These are phyloP conservation scores for Mycena alexandri DNA, from an alignment of 768 basidiomycete genomes.

Conservation along the genomic window DNA sequence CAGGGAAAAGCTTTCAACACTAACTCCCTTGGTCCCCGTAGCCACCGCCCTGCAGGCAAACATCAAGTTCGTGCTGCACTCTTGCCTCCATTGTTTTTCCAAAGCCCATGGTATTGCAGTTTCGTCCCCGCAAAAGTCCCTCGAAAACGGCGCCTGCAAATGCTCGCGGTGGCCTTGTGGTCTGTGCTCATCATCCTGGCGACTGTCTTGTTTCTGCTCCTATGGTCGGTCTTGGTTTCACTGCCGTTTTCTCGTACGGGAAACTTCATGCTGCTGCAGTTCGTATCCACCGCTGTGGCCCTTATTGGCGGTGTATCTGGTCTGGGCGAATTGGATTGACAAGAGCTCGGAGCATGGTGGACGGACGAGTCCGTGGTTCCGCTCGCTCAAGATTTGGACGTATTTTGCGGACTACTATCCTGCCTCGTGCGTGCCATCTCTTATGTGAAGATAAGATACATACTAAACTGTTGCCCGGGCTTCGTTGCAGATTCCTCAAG, in stretches of 20 bases:
- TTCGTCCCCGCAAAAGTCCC: constrained; percentile 93
- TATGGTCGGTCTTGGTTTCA: constrained; percentile 70
- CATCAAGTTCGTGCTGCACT: constrained; percentile 69
- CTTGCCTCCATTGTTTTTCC: background rate
- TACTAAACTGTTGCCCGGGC: background rate
- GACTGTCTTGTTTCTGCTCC: constrained; percentile 76
- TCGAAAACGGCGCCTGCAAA: constrained; percentile 88
- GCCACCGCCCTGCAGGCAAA: constrained; percentile 73
- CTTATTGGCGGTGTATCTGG: constrained; percentile 76
- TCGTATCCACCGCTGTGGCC: constrained; percentile 94
- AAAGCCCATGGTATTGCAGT: constrained; percentile 49
- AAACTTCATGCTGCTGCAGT: constrained; percentile 54
- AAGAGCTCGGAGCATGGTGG: constrained; percentile 80
- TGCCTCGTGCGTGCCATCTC: constrained; percentile 73
- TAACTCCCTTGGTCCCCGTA: constrained; percentile 74
- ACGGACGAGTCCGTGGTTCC: constrained; percentile 79
- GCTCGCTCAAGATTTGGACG: constrained; percentile 79
- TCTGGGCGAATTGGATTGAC: constrained; percentile 86
- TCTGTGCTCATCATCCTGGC: constrained; percentile 82
- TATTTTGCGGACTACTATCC: constrained; percentile 96
- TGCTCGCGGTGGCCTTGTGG: constrained; percentile 89
- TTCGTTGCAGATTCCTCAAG: constrained; percentile 62
- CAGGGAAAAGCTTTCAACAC: constrained; percentile 70
- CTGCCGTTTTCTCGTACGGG: constrained; percentile 7
- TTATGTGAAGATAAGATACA: background rate